phyloP scores from a whole-genome alignment of 192 early-diverging fungal species.

The Gamsiella multidivaricata region DNA sequence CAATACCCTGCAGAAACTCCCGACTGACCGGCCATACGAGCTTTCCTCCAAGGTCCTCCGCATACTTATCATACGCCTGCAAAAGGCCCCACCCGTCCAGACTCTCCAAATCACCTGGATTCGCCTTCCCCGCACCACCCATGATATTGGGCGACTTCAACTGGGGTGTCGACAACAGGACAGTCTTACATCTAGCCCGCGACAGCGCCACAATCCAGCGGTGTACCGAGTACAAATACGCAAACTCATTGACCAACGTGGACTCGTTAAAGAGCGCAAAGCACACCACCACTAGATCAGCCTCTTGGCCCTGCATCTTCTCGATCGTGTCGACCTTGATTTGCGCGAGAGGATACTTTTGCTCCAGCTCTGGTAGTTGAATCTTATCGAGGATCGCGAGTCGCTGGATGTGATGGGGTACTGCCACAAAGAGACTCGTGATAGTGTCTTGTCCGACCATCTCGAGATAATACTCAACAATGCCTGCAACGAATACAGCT shows the following conservation, averaged over 20 bases:
- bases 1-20: slow-evolving; percentile 15
- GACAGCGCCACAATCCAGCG: slow-evolving; percentile 62
- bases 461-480: slow-evolving; percentile 52
- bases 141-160: slow-evolving; percentile 38
- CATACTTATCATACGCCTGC: slow-evolving; percentile 36
- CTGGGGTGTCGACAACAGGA: slow-evolving; percentile 46
- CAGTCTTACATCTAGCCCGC: slow-evolving; percentile 55
- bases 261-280: slow-evolving; percentile 59
- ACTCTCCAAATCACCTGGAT: slow-evolving; percentile 18
- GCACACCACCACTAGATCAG: slow-evolving; percentile 70
- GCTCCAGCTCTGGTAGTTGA: slow-evolving; percentile 1
- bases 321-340: slow-evolving; percentile 62
- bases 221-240: slow-evolving; percentile 57
- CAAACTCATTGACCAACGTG: slow-evolving; percentile 28
- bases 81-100: slow-evolving; percentile 42
- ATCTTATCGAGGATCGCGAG: slow-evolving; percentile 34
- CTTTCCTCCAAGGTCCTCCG: slow-evolving; percentile 24
- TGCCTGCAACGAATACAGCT: slow-evolving; percentile 47
- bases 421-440: slow-evolving; percentile 51
- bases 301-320: slow-evolving; percentile 67
- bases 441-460: slow-evolving; percentile 13
- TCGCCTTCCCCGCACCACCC: slow-evolving; percentile 13
- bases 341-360: slow-evolving; percentile 20
- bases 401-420: slow-evolving; percentile 63
- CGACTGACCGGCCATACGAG: slow-evolving; percentile 16